Evolutionary conservation across 768 basidiomycete genomes (phyloP).

Genomic region (Lactarius psammicola): DNA sequence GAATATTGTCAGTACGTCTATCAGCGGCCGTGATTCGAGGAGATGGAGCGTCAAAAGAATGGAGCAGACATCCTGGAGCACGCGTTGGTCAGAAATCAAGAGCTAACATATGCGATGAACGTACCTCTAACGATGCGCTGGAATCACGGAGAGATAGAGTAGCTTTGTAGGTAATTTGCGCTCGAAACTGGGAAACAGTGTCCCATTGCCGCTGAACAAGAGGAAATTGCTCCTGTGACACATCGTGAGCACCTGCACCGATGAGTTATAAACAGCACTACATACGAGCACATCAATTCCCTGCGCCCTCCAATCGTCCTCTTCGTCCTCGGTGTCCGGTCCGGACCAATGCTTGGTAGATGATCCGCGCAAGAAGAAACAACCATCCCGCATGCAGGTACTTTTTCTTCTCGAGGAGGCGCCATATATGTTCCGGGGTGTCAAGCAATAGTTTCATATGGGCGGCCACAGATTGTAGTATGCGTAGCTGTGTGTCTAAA

Average conservation of each 20-base stretch:
- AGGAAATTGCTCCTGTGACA: constrained; percentile 74
- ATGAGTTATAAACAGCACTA: constrained; percentile 14
- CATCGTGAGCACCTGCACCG: neutral
- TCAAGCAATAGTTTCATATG: constrained; percentile 91
- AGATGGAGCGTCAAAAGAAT: constrained; percentile 81
- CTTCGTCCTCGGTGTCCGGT: constrained; percentile 65
- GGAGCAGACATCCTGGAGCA: constrained; percentile 64
- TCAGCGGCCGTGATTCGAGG: constrained; percentile 80
- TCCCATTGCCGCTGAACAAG: constrained; percentile 94
- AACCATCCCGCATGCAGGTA: constrained; percentile 86
- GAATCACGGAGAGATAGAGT: constrained; percentile 72
- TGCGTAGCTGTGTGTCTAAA: constrained; percentile 64
- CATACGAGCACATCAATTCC: constrained; percentile 64
- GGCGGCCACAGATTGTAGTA: constrained; percentile 74
- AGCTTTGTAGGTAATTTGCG: constrained; percentile 88
- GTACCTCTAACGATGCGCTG: constrained; percentile 51
- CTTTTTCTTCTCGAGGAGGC: constrained; percentile 74
- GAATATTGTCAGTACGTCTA: constrained; percentile 67
- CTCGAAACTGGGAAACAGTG: constrained; percentile 76
- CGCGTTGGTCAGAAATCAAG: constrained; percentile 9
- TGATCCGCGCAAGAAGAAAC: constrained; percentile 81
- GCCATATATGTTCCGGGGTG: constrained; percentile 89
- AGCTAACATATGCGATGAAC: constrained; percentile 25
- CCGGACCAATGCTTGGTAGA: constrained; percentile 68
- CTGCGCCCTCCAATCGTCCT: constrained; percentile 54